Base-by-base conservation (phyloP, 768 basidiomycete genomes). In the Mycena belliarum region DNA sequence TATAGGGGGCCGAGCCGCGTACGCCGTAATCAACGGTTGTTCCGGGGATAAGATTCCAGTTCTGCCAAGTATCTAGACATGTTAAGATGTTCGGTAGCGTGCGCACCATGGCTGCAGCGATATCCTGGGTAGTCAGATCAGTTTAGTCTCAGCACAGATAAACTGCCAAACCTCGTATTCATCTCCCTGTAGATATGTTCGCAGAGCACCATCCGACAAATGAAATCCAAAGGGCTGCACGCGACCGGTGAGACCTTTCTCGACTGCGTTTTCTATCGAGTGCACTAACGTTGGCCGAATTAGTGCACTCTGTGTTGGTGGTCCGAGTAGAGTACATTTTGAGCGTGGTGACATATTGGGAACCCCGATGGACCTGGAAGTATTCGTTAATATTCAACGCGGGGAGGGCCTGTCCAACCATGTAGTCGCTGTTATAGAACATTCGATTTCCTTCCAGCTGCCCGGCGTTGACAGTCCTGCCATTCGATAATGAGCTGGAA, bases 41-140 rank as follows among this genome's bases (percentile, higher is more conserved):
- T 0, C 89, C 88, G 8, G 89, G 88, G 43, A 91, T 83, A 8
- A 88, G 77, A 62, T 88, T 84, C 89, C 89, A 91, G 69, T 91
- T 86, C 88, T 87, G 88, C 2, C 76, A 3, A 25, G 50, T 15
- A 28, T 15, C 40, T 7, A 56, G 28, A 25, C 1, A 43, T 23
- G 28, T 24, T n/a, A n/a, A 29, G 1, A 10, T 16, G 28, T 3
- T 23, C 3, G 15, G 28, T 8, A n/a, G n/a, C 15, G 24, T 14
- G 52, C 6, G 2, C 24, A 61, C 60, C 57, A 58, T 58, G 6
- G 61, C 29, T n/a, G 82, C 88, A 4, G 82, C 72, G 32, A 89
- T 89, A 33, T 60, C 54, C 57, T 62, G 25, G 14, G 23, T 20
- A 2, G 8, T n/a, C 20, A 7, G 32, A 15, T 57, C 8, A 43